Percentiles rank a stretch among this genome's conserved stretches.
phyloP scores from a whole-genome alignment of 768 basidiomycete genomes.

The Leccinum broughii region DNA sequence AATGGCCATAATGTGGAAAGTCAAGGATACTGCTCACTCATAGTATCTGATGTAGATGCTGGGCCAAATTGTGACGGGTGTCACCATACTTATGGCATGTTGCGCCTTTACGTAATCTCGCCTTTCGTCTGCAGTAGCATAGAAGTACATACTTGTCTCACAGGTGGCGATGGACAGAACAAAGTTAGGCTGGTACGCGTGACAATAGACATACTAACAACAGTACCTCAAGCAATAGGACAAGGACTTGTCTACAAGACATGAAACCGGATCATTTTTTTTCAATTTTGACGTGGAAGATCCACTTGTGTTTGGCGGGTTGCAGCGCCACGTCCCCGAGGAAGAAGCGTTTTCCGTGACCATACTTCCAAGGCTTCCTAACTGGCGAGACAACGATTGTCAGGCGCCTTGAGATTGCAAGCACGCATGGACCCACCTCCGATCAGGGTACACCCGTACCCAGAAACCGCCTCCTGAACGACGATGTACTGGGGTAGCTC shows the following conservation, averaged over 20 bases:
- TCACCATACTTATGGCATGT: too few species aligned
- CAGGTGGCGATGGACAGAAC: too few species aligned
- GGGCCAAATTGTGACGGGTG: too few species aligned
- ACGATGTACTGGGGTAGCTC: slow-evolving; percentile 19
- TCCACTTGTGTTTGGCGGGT: slow-evolving; percentile 30
- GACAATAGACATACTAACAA: slow-evolving; percentile 7
- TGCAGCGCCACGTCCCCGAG: slow-evolving; percentile 19
- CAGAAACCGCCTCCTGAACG: slow-evolving; percentile 12
- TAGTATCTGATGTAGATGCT: neutral
- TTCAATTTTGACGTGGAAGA: slow-evolving; percentile 19
- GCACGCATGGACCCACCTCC: slow-evolving; percentile 15
- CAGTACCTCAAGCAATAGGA: neutral
- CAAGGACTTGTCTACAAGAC: neutral
- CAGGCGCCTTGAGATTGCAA: neutral
- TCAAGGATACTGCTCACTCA: neutral
- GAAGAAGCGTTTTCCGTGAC: slow-evolving; percentile 28
- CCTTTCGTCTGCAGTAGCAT: too few species aligned
- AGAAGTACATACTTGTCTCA: too few species aligned
- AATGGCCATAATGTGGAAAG: neutral
- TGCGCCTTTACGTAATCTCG: slow-evolving; percentile 19
- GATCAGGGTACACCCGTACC: slow-evolving; percentile 15
- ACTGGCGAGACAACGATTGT: slow-evolving; percentile 15
- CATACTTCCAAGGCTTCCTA: slow-evolving; percentile 31
- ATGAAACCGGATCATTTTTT: neutral
- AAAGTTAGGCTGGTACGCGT: slow-evolving; percentile 36